Conservation (phyloP, 2,329 filamentous ascomycete species). For the Chaetomium globosum region DNA sequence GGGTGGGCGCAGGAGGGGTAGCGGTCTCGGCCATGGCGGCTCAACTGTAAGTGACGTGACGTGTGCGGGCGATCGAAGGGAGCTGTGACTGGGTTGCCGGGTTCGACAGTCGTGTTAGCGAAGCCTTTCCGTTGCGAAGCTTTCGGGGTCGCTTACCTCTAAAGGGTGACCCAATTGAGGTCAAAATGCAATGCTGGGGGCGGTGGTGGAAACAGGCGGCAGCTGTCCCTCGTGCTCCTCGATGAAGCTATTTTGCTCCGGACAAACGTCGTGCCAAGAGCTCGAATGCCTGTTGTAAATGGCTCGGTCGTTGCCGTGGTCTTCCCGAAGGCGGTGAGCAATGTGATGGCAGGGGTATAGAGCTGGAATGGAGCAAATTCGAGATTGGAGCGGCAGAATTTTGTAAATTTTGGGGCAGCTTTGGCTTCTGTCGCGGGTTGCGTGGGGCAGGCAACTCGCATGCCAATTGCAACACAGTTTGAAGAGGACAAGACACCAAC, state of each 20-base stretch:
- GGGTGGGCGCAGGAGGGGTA: constrained; percentile 60
- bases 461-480: background rate
- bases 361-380: constrained; percentile 30
- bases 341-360: constrained; percentile 21
- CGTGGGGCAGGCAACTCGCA: constrained; percentile 17
- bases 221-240: constrained; percentile 21
- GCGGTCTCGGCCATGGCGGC: constrained; percentile 58
- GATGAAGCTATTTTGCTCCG: constrained; percentile 34
- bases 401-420: constrained; percentile 46
- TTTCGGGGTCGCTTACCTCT: constrained; percentile 14
- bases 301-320: constrained; percentile 37
- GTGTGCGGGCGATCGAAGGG: background rate
- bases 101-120: background rate
- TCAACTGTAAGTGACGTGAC: constrained; percentile 15
- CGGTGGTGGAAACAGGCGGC: constrained; percentile 20
- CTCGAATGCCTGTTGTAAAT: constrained; percentile 27
- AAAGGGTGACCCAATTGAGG: constrained; percentile 22
- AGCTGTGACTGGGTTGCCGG: constrained; percentile 1
- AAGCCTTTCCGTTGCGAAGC: background rate
- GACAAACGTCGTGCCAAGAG: constrained; percentile 28
- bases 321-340: constrained; percentile 50
- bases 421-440: background rate
- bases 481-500: background rate
- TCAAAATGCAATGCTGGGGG: constrained; percentile 6
- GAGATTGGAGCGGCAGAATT: constrained; percentile 49